Evolutionary conservation across 768 basidiomycete genomes (phyloP), one percentile per base, ranked within the genome.

Genomic region (Rhodotorula graminis): DNA sequence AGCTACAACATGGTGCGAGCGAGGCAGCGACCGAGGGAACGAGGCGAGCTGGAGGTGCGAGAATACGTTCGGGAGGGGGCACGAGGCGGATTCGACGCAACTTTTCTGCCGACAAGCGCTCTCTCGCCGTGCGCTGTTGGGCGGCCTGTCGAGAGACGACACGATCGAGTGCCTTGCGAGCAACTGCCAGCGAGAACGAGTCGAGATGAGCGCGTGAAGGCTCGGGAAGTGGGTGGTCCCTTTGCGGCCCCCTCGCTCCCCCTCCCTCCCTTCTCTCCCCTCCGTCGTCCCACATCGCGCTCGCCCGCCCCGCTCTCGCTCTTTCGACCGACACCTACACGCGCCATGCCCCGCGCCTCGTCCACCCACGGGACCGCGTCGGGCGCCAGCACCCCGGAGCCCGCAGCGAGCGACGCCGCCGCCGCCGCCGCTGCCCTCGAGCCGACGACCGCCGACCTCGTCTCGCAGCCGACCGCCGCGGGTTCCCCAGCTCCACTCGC

Each of bases 321-420:
- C n/a, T n/a, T n/a, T n/a, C n/a, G n/a, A 42, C 46, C 31, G 29
- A 14, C 29, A 15, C 15, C 12, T n/a, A n/a, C n/a, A n/a, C n/a
- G n/a, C n/a, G n/a, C n/a, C 21, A 64, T 64, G 63, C 37, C 63
- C 33, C 50, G 63, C 33, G 52, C 63, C 52, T 64, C 63, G 19
- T 55, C 63, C 23, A 42, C 42, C 40, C 27, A 18, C 27, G 53
- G 42, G n/a, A 56, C 53, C n/a, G 40, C 53, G 18, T 40, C 44
- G n/a, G 53, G 64, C 37, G 44, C 46, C 16, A 37, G 29, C 55
- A 56, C 55, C 8, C 55, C 55, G 29, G 55, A 56, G 16, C 55
- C 31, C 55, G 29, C 50, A 5, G 9, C 50, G 47, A 37, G 37
- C 53, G 53, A 37, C n/a, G 42, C 52, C 25, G 33, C 11, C 40